Evolutionary conservation across 1,139 yeast species (phyloP).

Genomic region (Taphrina deformans): DNA sequence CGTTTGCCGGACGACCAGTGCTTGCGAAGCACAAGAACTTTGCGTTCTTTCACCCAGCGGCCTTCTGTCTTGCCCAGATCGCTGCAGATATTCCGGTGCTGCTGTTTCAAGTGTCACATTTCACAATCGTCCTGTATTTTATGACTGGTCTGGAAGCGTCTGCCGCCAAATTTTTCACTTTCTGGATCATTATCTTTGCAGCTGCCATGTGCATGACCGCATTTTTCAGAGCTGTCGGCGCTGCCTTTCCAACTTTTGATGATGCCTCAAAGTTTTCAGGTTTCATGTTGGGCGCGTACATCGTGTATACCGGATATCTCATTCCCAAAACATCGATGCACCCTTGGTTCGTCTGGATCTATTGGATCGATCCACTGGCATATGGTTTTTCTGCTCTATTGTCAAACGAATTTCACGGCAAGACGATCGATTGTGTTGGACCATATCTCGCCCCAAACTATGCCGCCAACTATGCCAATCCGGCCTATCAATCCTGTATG

Average conservation of each 20-base stretch:
- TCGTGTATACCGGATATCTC: constrained; percentile 71
- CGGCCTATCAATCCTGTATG: constrained; percentile 56
- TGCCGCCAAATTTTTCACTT: constrained; percentile 72
- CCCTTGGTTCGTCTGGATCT: constrained; percentile 57
- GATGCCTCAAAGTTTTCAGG: constrained; percentile 78
- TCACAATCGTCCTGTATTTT: constrained; percentile 66
- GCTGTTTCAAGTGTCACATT: constrained; percentile 54
- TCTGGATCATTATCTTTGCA: constrained; percentile 54
- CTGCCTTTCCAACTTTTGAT: constrained; percentile 58
- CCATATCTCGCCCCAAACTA: constrained; percentile 51
- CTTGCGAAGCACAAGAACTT: constrained; percentile 77
- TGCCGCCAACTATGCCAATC: constrained; percentile 52
- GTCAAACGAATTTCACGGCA: constrained; percentile 57
- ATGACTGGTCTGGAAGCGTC: constrained; percentile 64
- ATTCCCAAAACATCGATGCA: constrained; percentile 52
- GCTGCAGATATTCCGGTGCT: constrained; percentile 69
- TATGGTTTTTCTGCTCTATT: constrained; percentile 60
- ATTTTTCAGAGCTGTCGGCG: constrained; percentile 69
- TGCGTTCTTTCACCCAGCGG: constrained; percentile 76
- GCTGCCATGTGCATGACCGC: constrained; percentile 69
- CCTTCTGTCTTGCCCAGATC: constrained; percentile 71
- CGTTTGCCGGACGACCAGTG: constrained; percentile 68
- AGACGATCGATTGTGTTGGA: constrained; percentile 48
- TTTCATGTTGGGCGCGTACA: constrained; percentile 59
- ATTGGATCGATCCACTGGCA: constrained; percentile 73